A percentile compares a stretch with the other conserved stretches of the same genome.
Conservation (phyloP, 1,284 basidiomycete species). For the Tetrapyrgos nigripes region DNA sequence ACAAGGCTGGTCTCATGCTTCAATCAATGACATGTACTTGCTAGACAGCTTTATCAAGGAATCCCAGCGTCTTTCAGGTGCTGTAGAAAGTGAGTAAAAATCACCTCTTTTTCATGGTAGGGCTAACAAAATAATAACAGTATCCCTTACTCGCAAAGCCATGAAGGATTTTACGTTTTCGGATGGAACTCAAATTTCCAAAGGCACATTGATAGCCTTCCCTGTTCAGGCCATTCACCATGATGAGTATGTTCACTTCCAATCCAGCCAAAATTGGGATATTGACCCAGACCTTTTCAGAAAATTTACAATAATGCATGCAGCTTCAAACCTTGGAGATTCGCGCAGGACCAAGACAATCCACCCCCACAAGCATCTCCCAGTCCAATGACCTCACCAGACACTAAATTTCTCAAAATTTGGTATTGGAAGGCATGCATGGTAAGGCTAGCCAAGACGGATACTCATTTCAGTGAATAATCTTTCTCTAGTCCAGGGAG, state of each 20-base stretch:
- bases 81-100: constrained; percentile 28
- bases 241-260: background rate
- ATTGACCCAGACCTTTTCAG: background rate
- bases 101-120: background rate
- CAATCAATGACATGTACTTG: constrained; percentile 41
- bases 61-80: constrained; percentile 32
- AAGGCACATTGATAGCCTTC: background rate
- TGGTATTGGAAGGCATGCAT: too few relatives aligned
- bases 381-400: too few relatives aligned
- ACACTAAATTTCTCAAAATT: too few relatives aligned
- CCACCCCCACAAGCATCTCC: too few relatives aligned
- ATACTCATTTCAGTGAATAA: too few relatives aligned
- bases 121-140: background rate
- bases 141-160: background rate
- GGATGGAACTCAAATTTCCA: background rate
- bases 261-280: background rate
- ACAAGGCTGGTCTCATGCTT: constrained; percentile 44
- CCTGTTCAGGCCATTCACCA: background rate
- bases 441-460: too few relatives aligned
- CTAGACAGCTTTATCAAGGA: constrained; percentile 50
- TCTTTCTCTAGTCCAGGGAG: too few relatives aligned
- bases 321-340: too few relatives aligned
- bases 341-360: too few relatives aligned
- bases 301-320: too few relatives aligned
- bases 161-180: constrained; percentile 11